Evolutionary conservation across 345 rosid genomes (phyloP).

Genomic region (Turritis glabra): DNA sequence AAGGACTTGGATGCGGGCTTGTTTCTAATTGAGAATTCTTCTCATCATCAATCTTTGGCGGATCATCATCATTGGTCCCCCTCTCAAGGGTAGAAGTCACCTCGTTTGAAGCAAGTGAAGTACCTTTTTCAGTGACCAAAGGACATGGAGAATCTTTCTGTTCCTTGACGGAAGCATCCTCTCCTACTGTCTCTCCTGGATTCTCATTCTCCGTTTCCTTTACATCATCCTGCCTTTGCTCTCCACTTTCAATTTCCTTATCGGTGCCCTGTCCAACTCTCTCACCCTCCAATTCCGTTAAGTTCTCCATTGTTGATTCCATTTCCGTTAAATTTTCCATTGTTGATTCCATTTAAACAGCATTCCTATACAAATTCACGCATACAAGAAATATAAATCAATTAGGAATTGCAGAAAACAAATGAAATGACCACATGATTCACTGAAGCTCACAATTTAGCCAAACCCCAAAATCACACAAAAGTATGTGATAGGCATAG

Average conservation of each 20-base stretch:
- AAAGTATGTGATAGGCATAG: not conserved
- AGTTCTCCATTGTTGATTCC: conserved; percentile 22
- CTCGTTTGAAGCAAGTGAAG: conserved; percentile 15
- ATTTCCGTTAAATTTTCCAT: conserved; percentile 19
- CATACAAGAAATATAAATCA: conserved; percentile 5
- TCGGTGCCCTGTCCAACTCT: not conserved
- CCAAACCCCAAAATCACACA: not conserved
- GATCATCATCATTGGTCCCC: conserved; percentile 15
- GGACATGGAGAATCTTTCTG: conserved; percentile 33
- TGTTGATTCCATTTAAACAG: conserved; percentile 27
- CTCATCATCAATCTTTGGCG: conserved; percentile 25
- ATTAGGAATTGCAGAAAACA: conserved; percentile 2
- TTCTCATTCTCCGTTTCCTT: conserved; percentile 19
- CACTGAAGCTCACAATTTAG: not conserved
- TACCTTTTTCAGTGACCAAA: conserved; percentile 28
- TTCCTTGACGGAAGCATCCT: conserved; percentile 17
- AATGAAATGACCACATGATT: not conserved
- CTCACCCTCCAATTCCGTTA: conserved; percentile 24
- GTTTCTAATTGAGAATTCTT: conserved; percentile 32
- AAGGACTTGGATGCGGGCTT: conserved; percentile 12
- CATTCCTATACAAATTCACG: conserved; percentile 29
- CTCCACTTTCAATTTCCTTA: conserved; percentile 6
- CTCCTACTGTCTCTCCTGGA: conserved; percentile 16
- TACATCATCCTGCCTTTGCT: conserved; percentile 20
- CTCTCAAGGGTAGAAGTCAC: conserved; percentile 18